These are phyloP conservation scores for Alternaria gansuensis DNA, from an alignment of 2,329 filamentous ascomycete genomes.

Conservation along the genomic window DNA sequence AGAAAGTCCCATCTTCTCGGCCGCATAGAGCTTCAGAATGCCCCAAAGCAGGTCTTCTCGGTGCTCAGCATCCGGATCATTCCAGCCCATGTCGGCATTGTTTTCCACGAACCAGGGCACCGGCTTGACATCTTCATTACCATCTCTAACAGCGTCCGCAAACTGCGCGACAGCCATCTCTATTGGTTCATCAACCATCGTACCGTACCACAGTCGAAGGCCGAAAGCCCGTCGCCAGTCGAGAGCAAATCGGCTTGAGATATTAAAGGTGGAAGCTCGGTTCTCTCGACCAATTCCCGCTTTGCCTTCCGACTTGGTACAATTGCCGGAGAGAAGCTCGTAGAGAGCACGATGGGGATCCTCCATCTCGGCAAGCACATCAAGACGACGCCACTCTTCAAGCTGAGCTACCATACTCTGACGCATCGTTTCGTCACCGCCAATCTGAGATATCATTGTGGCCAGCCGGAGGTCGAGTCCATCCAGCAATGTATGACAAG, in stretches of 20 bases:
- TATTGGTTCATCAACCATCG: slow-evolving; percentile 72
- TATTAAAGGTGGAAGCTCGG: slow-evolving; percentile 78
- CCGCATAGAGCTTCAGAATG: slow-evolving; percentile 80
- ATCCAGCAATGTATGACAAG: slow-evolving; percentile 79
- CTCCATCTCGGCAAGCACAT: slow-evolving; percentile 86
- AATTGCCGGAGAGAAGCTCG: slow-evolving; percentile 86
- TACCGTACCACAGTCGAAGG: slow-evolving; percentile 88
- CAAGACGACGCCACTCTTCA: slow-evolving; percentile 81
- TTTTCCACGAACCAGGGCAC: slow-evolving; percentile 74
- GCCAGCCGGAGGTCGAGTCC: slow-evolving; percentile 84
- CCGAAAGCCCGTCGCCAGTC: slow-evolving; percentile 96
- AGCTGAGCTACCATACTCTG: slow-evolving; percentile 82
- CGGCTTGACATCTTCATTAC: slow-evolving; percentile 73
- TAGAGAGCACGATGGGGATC: slow-evolving; percentile 87
- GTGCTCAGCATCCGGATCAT: slow-evolving; percentile 65
- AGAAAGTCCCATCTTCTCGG: slow-evolving; percentile 56
- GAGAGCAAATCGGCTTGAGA: slow-evolving; percentile 83
- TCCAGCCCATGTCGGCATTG: slow-evolving; percentile 66
- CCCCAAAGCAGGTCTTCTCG: slow-evolving; percentile 87
- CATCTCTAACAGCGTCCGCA: slow-evolving; percentile 74
- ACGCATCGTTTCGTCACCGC: slow-evolving; percentile 73
- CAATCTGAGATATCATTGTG: slow-evolving; percentile 83
- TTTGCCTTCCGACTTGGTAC: slow-evolving; percentile 82
- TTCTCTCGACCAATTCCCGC: slow-evolving; percentile 79
- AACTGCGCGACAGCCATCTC: slow-evolving; percentile 77